A percentile compares a stretch with the other conserved stretches of the same genome.
Evolutionary conservation across 1,284 basidiomycete genomes (phyloP).

Genomic region (Athelia psychrophila): DNA sequence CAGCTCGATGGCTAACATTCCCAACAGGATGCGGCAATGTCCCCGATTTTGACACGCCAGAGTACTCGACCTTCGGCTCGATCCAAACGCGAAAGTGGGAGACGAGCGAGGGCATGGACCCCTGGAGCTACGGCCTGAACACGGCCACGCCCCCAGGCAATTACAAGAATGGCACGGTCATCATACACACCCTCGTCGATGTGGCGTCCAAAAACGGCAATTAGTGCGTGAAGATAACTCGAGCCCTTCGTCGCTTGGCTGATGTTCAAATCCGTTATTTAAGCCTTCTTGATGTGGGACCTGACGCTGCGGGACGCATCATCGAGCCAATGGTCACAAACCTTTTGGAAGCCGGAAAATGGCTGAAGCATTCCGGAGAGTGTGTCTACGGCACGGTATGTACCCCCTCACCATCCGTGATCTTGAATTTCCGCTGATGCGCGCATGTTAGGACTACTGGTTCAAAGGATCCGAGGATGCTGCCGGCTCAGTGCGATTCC

Average conservation of each 20-base stretch:
- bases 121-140: slow-evolving; percentile 44
- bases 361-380: slow-evolving; percentile 46
- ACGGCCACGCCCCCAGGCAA: slow-evolving; percentile 37
- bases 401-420: not conserved
- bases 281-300: slow-evolving; percentile 53
- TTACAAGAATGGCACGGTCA: slow-evolving; percentile 47
- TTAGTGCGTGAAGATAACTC: slow-evolving; percentile 36
- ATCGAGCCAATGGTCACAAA: slow-evolving; percentile 42
- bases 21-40: slow-evolving; percentile 37
- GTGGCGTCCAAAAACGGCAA: slow-evolving; percentile 57
- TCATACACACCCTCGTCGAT: slow-evolving; percentile 50
- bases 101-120: slow-evolving; percentile 51
- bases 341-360: slow-evolving; percentile 46
- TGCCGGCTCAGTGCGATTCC: slow-evolving; percentile 42
- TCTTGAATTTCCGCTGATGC: not conserved
- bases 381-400: slow-evolving; percentile 51
- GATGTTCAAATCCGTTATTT: not conserved
- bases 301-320: slow-evolving; percentile 50
- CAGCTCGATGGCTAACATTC: not conserved
- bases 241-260: slow-evolving; percentile 5
- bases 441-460: slow-evolving; percentile 35
- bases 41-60: slow-evolving; percentile 56
- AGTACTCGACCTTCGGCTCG: slow-evolving; percentile 49
- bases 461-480: slow-evolving; percentile 31
- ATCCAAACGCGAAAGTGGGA: slow-evolving; percentile 55